phyloP scores from a whole-genome alignment of 2,329 filamentous ascomycete genomes.

The Phoma herbarum region DNA sequence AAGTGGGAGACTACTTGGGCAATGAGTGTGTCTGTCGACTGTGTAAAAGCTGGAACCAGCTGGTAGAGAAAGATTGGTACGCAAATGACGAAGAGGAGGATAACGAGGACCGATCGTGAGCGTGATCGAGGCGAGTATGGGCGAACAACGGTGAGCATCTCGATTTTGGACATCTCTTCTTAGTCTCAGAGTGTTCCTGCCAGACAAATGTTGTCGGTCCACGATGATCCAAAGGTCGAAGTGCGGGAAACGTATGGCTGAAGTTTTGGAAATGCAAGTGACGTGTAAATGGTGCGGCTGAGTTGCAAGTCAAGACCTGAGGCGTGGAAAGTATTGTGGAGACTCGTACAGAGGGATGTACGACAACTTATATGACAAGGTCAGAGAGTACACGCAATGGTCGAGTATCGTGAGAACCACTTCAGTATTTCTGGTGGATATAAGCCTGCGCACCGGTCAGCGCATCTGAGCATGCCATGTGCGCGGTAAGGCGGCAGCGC shows the following conservation, averaged over 20 bases:
- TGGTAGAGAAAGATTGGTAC: conserved; percentile 33
- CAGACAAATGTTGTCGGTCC: not conserved
- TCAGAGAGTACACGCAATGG: conserved; percentile 2
- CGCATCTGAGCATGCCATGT: conserved; percentile 21
- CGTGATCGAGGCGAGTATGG: conserved; percentile 1
- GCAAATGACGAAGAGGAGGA: conserved; percentile 29
- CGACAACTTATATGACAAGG: not conserved
- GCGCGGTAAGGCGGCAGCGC: conserved; percentile 29
- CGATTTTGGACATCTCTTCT: conserved; percentile 1
- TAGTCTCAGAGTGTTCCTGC: not conserved
- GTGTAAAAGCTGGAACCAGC: conserved; percentile 26
- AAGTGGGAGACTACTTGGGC: conserved; percentile 8
- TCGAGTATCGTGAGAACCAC: conserved; percentile 4
- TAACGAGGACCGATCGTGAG: conserved; percentile 16
- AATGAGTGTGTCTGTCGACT: conserved; percentile 16
- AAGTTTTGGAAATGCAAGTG: conserved; percentile 11
- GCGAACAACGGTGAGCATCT: not conserved
- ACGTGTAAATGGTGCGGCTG: conserved; percentile 21
- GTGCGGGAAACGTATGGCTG: conserved; percentile 2
- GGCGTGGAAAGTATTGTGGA: not conserved
- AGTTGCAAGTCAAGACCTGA: conserved; percentile 6
- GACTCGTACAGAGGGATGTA: conserved; percentile 1
- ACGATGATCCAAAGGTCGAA: not conserved
- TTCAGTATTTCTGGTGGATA: conserved; percentile 13
- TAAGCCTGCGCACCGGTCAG: conserved; percentile 13